Evolutionary conservation across 2,329 filamentous ascomycete genomes (phyloP), one percentile per base, ranked within the genome.

Genomic region (Berkeleyomyces basicola): DNA sequence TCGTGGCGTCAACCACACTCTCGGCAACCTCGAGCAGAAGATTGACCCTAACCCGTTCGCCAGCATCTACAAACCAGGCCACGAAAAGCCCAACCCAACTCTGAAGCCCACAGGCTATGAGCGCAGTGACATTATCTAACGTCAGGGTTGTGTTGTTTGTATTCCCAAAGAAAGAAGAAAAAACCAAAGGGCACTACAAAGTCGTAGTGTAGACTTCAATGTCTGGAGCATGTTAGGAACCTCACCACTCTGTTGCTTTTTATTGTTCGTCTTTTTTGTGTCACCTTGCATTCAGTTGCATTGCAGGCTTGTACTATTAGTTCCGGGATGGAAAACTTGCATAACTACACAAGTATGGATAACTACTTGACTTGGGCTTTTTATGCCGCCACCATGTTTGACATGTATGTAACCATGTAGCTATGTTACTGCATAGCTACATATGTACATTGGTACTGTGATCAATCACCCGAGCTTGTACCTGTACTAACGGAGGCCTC

Each of bases 11-110:
- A 97, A 99, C 74, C 93, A 99, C 72, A 97, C 93, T 0, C 75
- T 99, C 49, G 84, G 87, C 60, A 97, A 97, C 71, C 77, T 99
- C 64, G 78, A 95, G 68, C 90, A 93, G 71, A 84, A 82, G 61
- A 79, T 84, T 42, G 93, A 99, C 70, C 91, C 92, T 1, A 99
- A 99, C 70, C 93, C 93, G 2, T 99, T 93, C 70, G 86, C 89
- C 55, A 88, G 85, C 72, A 80, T 84, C 68, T 96, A 92, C 77
- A 89, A 87, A 73, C 82, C 90, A 66, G 76, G 77, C 11, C 75
- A 76, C 4, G 77, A 78, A 66, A 81, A 83, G 33, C 89, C 92
- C 67, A 88, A 86, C 3, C 82, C 82, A 0, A 79, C 84, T 57
- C 68, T 79, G 37, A 81, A 84, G 71, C 79, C 86, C 0, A 78